A percentile compares a stretch with the other conserved stretches of the same genome.
phyloP scores from a whole-genome alignment of 2,329 filamentous ascomycete species.

The Aspergillus brasiliensis region DNA sequence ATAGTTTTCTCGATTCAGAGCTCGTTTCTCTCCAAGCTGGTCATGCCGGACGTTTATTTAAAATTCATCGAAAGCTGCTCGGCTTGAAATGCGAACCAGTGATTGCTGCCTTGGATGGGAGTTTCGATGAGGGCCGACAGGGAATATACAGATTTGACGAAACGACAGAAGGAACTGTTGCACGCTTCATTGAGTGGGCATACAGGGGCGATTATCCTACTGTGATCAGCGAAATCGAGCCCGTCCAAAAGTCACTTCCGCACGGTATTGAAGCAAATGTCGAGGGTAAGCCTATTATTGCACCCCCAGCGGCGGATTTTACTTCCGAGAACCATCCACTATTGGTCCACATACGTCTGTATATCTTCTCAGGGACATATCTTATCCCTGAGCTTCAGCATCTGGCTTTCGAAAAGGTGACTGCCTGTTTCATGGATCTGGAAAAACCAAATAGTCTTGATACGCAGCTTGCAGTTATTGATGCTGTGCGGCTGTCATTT shows the following conservation, averaged over 20 bases:
- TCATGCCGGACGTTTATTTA: not conserved
- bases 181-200: constrained; percentile 14
- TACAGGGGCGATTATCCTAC: constrained; percentile 12
- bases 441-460: not conserved
- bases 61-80: constrained; percentile 12
- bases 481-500: not conserved
- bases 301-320: not conserved
- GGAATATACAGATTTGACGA: constrained; percentile 5
- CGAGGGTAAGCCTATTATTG: not conserved
- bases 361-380: constrained; percentile 14
- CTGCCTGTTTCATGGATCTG: not conserved
- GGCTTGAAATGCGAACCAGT: constrained; percentile 9
- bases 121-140: not conserved
- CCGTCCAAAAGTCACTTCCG: not conserved
- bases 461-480: not conserved
- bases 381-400: constrained; percentile 7
- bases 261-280: too few relatives aligned
- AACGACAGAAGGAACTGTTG: constrained; percentile 11
- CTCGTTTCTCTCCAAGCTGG: too few relatives aligned
- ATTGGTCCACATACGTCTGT: constrained; percentile 7
- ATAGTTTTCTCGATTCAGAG: too few relatives aligned
- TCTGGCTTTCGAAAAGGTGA: constrained; percentile 9
- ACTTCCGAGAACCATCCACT: constrained; percentile 4
- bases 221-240: not conserved
- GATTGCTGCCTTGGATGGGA: not conserved